Evolutionary conservation across 768 basidiomycete genomes (phyloP), one percentile per base, ranked within the genome.

Genomic region (Pulveroboletus frians): DNA sequence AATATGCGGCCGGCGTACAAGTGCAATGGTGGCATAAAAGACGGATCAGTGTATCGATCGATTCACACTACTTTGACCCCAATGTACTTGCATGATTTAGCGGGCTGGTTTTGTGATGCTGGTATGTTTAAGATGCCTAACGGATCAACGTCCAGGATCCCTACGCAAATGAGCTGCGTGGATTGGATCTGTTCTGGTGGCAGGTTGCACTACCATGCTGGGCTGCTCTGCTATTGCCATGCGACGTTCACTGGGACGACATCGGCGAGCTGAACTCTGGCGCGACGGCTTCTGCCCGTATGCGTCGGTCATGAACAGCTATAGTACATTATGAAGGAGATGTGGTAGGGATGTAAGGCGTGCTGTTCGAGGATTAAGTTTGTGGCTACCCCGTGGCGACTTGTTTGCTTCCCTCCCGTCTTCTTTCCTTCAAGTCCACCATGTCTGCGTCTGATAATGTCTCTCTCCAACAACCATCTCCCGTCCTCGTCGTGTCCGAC

Each of bases 241-340:
- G 52, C 60, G 56, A 50, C 5, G 18, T 17, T 43, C 23, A 30
- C 39, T 21, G 29, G 23, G n/a, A n/a, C n/a, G n/a, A 21, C 2
- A n/a, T 89, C 82, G 11, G 72, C 63, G 35, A 86, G 59, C 58
- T 81, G 83, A 56, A 90, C 79, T 66, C 89, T 86, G 42, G 69
- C 60, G 26, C 88, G 81, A 64, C 59, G 7, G 87, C 87, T 58
- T 90, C 87, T 51, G 67, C 65, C 51, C 88, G 76, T 26, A 83
- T 73, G 49, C 63, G 61, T 45, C 73, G 73, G 68, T 89, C 77
- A 31, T 79, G 79, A 43, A 91, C 83, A 36, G 65, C 88, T 89
- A 55, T 31, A 18, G 30, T 30, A 26, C n/a, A 23, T 39, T 36
- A 31, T 54, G 54, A 49, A 61, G 46, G 18, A 14, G 15, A n/a